Conservation (phyloP, 2,329 filamentous ascomycete genomes). For the Harringtonia aguacate region DNA sequence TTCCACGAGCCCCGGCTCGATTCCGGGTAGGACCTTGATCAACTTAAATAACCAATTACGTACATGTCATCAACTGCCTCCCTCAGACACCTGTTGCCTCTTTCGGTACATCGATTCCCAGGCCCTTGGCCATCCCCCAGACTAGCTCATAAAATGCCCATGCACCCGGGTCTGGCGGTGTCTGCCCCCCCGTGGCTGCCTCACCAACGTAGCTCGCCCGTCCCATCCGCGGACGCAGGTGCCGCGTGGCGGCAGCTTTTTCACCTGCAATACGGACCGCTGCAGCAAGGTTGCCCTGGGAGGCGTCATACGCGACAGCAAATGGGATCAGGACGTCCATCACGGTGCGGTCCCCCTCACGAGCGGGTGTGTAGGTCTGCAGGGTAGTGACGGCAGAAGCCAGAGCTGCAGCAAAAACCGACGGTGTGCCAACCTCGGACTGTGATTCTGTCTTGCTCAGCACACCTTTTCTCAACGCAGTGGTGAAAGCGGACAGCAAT, state of each 20-base stretch:
- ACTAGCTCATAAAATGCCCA: no score
- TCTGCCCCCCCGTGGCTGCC: constrained; percentile 32
- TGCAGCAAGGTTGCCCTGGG: constrained; percentile 36
- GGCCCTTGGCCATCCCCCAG: no score
- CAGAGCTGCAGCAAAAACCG: no score
- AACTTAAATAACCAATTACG: no score
- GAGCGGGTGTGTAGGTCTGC: constrained; percentile 41
- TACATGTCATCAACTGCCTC: no score
- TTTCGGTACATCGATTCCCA: no score
- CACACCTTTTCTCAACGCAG: constrained; percentile 33
- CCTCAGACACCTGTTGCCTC: no score
- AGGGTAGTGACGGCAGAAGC: constrained; percentile 29
- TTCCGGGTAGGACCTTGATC: no score
- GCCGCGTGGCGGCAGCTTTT: constrained; percentile 53
- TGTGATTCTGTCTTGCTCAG: constrained; percentile 19
- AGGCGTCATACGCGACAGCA: no score
- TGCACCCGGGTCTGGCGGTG: constrained; percentile 59
- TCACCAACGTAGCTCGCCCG: constrained; percentile 58
- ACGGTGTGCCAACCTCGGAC: no score
- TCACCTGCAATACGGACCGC: constrained; percentile 47
- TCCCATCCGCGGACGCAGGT: constrained; percentile 53
- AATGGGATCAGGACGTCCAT: constrained; percentile 49
- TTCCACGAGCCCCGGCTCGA: no score
- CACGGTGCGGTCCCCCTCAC: constrained; percentile 44
- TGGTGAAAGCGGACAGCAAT: no score